Base-by-base conservation (phyloP, 2,329 filamentous ascomycete species). In the Monilinia fructicola region DNA sequence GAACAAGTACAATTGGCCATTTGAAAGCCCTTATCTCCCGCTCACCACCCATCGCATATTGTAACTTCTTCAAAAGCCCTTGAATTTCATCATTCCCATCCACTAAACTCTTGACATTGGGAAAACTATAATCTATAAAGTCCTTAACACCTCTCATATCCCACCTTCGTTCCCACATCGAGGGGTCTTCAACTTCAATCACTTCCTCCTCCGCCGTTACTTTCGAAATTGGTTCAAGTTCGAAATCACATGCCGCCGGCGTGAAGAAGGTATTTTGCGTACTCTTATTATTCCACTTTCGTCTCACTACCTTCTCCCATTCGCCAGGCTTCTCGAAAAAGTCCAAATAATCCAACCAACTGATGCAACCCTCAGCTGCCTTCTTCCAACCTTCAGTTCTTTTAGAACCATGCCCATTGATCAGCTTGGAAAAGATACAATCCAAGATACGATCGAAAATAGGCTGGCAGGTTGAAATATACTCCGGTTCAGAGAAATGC, bases 381-480 rank as follows among this genome's bases (percentile, higher is more conserved):
- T 38, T 40, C 31, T 56, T 56, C 28, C 14, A 56, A 40, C 28
- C 23, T 14, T 56, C 54, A 21, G 28, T 56, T 6, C 35, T 40
- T n/a, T 56, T 35, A 40, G 16, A 7, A 10, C 54, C 28, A 56
- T 56, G 35, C 31, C 35, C 54, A 14, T 40, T 56, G 21, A 42
- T 56, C 54, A 56, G 12, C 35, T 56, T 56, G 21, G 5, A 38
- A 56, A 56, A 56, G 7, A n/a, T n/a, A 40, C 16, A 31, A 56
- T 56, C 54, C 54, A 56, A 38, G 54, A 56, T 56, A 56, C 35
- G 16, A 40, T 56, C 31, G n/a, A 56, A 23, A n/a, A 56, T n/a
- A 7, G 16, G 14, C 54, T 56, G 54, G 23, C 28, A 56, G 28
- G 28, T 23, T 9, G 11, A 7, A 1, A 35, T 16, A 56, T 56